A percentile compares a stretch with the other conserved stretches of the same genome.
Evolutionary conservation across 345 rosid genomes (phyloP).

Genomic region (Jatropha curcas): DNA sequence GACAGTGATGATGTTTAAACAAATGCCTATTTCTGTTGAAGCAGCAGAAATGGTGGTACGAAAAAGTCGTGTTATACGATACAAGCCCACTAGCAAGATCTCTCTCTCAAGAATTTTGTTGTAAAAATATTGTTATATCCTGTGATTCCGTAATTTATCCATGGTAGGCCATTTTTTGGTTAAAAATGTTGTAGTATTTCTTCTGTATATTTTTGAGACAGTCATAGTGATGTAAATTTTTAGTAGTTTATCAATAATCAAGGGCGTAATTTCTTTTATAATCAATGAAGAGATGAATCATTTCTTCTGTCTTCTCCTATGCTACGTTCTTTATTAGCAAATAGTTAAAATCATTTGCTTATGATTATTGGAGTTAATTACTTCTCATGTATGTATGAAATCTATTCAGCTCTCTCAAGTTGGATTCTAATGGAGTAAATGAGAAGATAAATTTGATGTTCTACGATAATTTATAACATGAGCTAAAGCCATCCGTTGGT

Average conservation of each 20-base stretch:
- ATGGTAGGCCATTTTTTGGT: background rate
- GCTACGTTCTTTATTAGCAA: too few relatives aligned
- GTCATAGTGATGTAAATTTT: conserved; percentile 34
- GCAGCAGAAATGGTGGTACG: conserved; percentile 17
- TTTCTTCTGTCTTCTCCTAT: too few relatives aligned
- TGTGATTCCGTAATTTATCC: conserved; percentile 5
- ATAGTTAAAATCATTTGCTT: background rate
- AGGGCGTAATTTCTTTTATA: background rate
- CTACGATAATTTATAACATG: too few relatives aligned
- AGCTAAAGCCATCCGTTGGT: too few relatives aligned
- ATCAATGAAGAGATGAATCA: background rate
- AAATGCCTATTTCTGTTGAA: background rate
- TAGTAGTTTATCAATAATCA: conserved; percentile 15
- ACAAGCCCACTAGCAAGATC: conserved; percentile 6
- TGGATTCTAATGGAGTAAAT: too few relatives aligned
- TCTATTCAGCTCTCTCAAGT: too few relatives aligned
- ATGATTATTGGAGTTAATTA: too few relatives aligned
- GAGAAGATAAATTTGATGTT: too few relatives aligned
- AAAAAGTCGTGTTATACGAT: background rate
- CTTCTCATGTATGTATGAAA: too few relatives aligned
- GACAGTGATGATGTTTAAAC: background rate
- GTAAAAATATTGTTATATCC: conserved; percentile 23
- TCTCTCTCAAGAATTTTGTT: conserved; percentile 13
- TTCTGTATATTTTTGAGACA: conserved; percentile 29
- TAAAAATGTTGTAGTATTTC: background rate